Base-by-base conservation (phyloP, 2,329 filamentous ascomycete genomes). In the Sclerotinia minor region DNA sequence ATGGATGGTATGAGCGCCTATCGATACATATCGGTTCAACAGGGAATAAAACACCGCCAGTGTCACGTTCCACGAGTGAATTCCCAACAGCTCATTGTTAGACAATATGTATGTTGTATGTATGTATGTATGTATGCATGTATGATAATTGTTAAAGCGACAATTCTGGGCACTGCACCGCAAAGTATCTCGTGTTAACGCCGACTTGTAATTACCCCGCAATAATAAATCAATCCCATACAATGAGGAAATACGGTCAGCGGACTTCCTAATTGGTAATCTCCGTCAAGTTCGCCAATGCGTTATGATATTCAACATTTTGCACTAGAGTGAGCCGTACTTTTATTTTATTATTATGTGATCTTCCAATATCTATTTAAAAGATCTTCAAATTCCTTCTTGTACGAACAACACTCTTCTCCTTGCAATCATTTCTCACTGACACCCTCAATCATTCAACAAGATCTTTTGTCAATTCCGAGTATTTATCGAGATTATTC, bases 211-310 rank as follows among this genome's bases (percentile, higher is more conserved):
- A 24, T 35, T 63, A 50, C 47, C 44, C 45, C 58, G 44, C 58
- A 15, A 49, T 61, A 7, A 19, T 32, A n/a, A n/a, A n/a, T n/a
- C n/a, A n/a, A n/a, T n/a, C n/a, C n/a, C n/a, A n/a, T n/a, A n/a
- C n/a, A n/a, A n/a, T n/a, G 3, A 24, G 5, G 21, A n/a, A 55
- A 59, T 17, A 2, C 15, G 29, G 44, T 21, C 32, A n/a, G n/a
- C 59, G 29, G 59, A 63, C 5, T 63, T 50, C 45, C n/a, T 21
- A 63, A 13, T 60, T 2, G 45, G 59, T 21, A 19, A 63, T 26
- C 11, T 24, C 59, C 45, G 59, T 13, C 54, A 58, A 6, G 41
- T 26, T n/a, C n/a, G 8, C 11, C 24, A 1, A 32, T 41, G 6
- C 54, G 13, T 41, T 41, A 9, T 17, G 13, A 57, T 13, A 57